These are phyloP conservation scores for Jatropha multifida DNA, from an alignment of 441 rosid genomes.

Conservation along the genomic window DNA sequence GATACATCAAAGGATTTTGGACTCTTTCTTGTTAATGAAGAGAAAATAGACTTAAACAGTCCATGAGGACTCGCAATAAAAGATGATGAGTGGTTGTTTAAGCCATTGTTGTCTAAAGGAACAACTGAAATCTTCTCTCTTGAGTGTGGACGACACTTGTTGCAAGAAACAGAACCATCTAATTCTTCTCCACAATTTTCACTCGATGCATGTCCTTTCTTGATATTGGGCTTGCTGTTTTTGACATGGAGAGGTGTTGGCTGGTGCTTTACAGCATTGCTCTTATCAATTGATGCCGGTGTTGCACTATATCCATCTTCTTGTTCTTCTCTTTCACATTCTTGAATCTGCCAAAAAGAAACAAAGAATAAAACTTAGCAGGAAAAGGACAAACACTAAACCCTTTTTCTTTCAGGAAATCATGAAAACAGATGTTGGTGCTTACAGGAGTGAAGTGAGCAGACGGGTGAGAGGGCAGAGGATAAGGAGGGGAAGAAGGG, in stretches of 20 bases:
- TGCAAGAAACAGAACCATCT: conserved; percentile 65
- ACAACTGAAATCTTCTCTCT: conserved; percentile 85
- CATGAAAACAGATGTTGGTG: conserved; percentile 15
- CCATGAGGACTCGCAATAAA: conserved; percentile 75
- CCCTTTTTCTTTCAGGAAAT: neutral
- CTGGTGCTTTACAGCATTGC: conserved; percentile 27
- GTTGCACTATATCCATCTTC: conserved; percentile 33
- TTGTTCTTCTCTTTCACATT: conserved; percentile 56
- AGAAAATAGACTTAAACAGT: conserved; percentile 66
- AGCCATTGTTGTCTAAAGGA: conserved; percentile 56
- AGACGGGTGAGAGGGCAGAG: conserved; percentile 46
- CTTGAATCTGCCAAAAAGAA: conserved; percentile 63
- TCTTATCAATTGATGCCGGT: conserved; percentile 20
- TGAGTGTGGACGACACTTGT: conserved; percentile 79
- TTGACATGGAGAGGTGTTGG: conserved; percentile 63
- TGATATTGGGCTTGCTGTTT: conserved; percentile 34
- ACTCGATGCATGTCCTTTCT: conserved; percentile 39
- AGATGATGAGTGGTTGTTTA: conserved; percentile 36
- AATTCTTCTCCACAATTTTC: conserved; percentile 12
- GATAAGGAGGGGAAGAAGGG: conserved; percentile 32
- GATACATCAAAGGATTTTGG: conserved; percentile 44
- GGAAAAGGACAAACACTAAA: neutral
- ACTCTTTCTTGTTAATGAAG: conserved; percentile 62
- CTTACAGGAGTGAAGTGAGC: conserved; percentile 78
- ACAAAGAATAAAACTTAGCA: neutral